A percentile compares a stretch with the other conserved stretches of the same genome.
These are phyloP conservation scores for Cyathus pygmaeus DNA, from an alignment of 1,284 basidiomycete genomes.

Conservation along the genomic window DNA sequence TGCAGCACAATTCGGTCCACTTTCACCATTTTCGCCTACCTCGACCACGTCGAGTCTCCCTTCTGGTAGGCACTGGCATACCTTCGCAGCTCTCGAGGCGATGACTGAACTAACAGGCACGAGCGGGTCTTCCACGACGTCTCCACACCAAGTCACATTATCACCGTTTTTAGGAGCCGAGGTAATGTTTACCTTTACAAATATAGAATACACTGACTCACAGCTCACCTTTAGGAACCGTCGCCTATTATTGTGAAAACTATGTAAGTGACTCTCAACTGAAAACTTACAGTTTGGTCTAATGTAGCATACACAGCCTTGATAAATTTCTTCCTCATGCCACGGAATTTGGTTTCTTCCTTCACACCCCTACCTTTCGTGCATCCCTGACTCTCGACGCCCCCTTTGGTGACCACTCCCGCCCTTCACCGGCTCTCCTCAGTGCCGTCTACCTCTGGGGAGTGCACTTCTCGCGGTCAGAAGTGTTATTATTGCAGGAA, in stretches of 20 bases:
- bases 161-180: constrained; percentile 45
- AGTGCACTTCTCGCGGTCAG: constrained; percentile 51
- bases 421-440: constrained; percentile 60
- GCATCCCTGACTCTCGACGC: constrained; percentile 45
- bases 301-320: constrained; percentile 34
- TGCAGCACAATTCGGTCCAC: constrained; percentile 32
- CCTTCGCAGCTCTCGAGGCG: constrained; percentile 41
- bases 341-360: constrained; percentile 59
- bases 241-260: constrained; percentile 44
- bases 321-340: constrained; percentile 55
- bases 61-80: constrained; percentile 50
- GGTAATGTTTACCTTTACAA: constrained; percentile 30
- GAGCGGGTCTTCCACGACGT: constrained; percentile 48
- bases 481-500: constrained; percentile 47
- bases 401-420: constrained; percentile 48
- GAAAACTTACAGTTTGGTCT: too few relatives aligned
- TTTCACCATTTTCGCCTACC: constrained; percentile 53
- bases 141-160: constrained; percentile 38
- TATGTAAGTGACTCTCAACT: constrained; percentile 42
- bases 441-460: constrained; percentile 62
- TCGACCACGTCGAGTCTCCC: constrained; percentile 54
- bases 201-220: not conserved
- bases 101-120: constrained; percentile 51
- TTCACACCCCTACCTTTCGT: constrained; percentile 53
- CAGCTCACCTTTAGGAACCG: constrained; percentile 42